Base-by-base conservation (phyloP, 257 asterid genomes). In the Capsicum baccatum region DNA sequence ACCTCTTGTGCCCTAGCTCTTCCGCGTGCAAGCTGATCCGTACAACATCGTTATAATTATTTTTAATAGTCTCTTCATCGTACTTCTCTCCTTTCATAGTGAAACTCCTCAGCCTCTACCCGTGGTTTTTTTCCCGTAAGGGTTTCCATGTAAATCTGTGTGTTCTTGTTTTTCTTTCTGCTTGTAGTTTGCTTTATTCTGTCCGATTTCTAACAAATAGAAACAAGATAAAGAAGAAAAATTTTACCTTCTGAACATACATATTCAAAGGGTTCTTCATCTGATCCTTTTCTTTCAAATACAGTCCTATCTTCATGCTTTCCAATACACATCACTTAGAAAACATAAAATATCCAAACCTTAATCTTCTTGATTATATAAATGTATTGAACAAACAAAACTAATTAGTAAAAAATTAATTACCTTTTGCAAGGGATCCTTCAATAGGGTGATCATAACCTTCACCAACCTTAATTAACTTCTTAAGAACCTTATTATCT, bases 351-450 rank as follows among this genome's bases (percentile, higher is more conserved):
- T 11, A 1, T 6, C 11, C 1, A 17, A 50, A 9, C 8, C 44
- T 19, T 2, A 6, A 68, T 35, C 48, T 8, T 17, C 33, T 9
- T 67, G 16, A 67, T 16, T 62, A 14, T 13, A 17, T 17, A 69
- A 0, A 74, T 19, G 0, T 17, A 69, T 55, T 57, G 8, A 83
- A 50, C 39, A 21, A 39, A 5, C 8, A 15, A 17, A 66, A 10
- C 1, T 47, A 48, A 63, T 71, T 33, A 33, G 44, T 47, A 0
- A 19, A 26, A 26, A 44, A 6, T 37, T 85, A 89, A 8, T 83
- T 83, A 91, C 94, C 97, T 88, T 87, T 90, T n/a, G 74, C 92
- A 15, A 86, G 83, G 26, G 94, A 86, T 68, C 94, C 94, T 67
- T 91, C 92, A 9, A 66, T 89, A 33, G 97, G 94, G 86, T 84